Conservation (phyloP, 768 basidiomycete genomes). For the Collybia sp. region DNA sequence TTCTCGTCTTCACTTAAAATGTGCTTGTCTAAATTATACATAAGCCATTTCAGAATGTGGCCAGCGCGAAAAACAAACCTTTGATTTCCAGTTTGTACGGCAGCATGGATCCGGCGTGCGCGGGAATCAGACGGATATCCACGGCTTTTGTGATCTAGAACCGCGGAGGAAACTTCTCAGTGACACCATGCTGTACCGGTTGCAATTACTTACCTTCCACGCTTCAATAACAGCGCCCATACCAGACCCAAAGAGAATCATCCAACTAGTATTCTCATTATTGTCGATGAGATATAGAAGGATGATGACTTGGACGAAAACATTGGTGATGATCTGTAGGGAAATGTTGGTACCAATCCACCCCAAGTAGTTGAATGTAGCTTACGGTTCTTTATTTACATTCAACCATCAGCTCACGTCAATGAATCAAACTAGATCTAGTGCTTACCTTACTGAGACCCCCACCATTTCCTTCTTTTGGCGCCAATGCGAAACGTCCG, state of each 20-base stretch:
- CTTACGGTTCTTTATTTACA: slow-evolving; percentile 47
- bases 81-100: slow-evolving; percentile 82
- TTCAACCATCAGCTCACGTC: slow-evolving; percentile 1
- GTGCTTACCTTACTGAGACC: slow-evolving; percentile 79
- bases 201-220: slow-evolving; percentile 66
- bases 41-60: slow-evolving; percentile 6
- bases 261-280: slow-evolving; percentile 94
- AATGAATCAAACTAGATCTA: background rate
- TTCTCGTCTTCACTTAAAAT: slow-evolving; percentile 95
- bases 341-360: too few relatives aligned
- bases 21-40: slow-evolving; percentile 71
- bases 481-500: slow-evolving; percentile 93
- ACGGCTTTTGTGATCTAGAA: slow-evolving; percentile 83
- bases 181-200: slow-evolving; percentile 5
- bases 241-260: slow-evolving; percentile 90
- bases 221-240: slow-evolving; percentile 83
- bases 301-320: slow-evolving; percentile 88
- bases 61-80: slow-evolving; percentile 39
- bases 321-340: slow-evolving; percentile 76
- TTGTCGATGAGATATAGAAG: slow-evolving; percentile 94
- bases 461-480: slow-evolving; percentile 93
- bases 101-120: slow-evolving; percentile 59
- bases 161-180: slow-evolving; percentile 7
- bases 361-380: slow-evolving; percentile 1
- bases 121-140: slow-evolving; percentile 66